Evolutionary conservation across 2,329 filamentous ascomycete species (phyloP).

Genomic region (Xylogone sp.): DNA sequence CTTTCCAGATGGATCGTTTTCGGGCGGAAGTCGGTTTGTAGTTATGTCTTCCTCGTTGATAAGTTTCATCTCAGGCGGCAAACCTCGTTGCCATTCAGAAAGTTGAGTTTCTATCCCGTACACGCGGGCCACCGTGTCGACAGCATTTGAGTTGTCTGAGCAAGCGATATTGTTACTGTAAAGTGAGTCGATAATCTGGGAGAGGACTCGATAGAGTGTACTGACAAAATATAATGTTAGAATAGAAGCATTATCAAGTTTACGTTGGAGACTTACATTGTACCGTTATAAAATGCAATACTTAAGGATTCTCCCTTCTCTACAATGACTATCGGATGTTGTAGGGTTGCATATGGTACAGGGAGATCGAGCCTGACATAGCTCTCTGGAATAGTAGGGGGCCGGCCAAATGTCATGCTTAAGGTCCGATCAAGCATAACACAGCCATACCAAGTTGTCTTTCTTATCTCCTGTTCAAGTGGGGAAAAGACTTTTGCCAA

Average conservation of each 20-base stretch:
- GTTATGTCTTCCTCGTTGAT: slow-evolving; percentile 19
- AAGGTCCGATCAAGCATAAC: slow-evolving; percentile 42
- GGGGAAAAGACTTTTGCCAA: slow-evolving; percentile 32
- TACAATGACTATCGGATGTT: not conserved
- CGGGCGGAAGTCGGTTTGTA: slow-evolving; percentile 3
- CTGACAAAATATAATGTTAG: no score
- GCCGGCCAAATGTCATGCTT: slow-evolving; percentile 49
- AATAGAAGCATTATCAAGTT: no score
- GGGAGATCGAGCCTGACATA: slow-evolving; percentile 39
- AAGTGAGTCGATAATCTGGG: slow-evolving; percentile 34
- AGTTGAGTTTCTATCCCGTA: slow-evolving; percentile 36
- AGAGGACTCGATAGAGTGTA: slow-evolving; percentile 30
- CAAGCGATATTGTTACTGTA: slow-evolving; percentile 42
- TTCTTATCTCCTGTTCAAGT: slow-evolving; percentile 42
- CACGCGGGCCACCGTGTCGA: slow-evolving; percentile 30
- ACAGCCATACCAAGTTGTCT: slow-evolving; percentile 46
- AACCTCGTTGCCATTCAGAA: slow-evolving; percentile 30
- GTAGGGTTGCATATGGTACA: not conserved
- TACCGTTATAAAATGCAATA: slow-evolving; percentile 29
- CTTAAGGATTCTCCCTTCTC: slow-evolving; percentile 6
- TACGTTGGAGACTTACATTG: slow-evolving; percentile 23
- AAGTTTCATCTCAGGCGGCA: slow-evolving; percentile 28
- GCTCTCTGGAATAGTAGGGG: slow-evolving; percentile 39
- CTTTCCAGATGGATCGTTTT: slow-evolving; percentile 15
- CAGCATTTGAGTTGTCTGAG: slow-evolving; percentile 17